These are phyloP conservation scores for Erythrophleum fordii DNA, from an alignment of 306 rosid genomes.

Conservation along the genomic window DNA sequence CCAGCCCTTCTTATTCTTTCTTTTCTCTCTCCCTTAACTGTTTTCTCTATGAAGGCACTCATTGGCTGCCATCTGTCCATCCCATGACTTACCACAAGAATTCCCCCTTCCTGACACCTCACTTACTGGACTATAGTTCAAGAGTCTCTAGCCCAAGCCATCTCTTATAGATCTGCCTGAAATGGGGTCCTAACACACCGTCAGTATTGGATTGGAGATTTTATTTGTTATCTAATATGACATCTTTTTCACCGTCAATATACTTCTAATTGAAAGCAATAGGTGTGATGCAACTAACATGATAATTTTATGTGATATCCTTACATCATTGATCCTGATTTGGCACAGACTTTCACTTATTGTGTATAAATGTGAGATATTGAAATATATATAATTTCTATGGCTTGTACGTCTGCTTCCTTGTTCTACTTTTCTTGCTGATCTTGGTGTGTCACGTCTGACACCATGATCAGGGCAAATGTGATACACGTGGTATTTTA, in stretches of 20 bases:
- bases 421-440: conserved; percentile 13
- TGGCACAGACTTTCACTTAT: conserved; percentile 15
- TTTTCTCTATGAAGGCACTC: not conserved
- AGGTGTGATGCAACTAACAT: not conserved
- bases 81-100: not conserved
- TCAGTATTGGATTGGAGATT: not conserved
- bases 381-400: conserved; percentile 2
- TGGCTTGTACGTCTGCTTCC: conserved; percentile 27
- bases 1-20: not conserved
- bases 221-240: not conserved
- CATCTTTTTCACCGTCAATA: not conserved
- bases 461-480: not conserved
- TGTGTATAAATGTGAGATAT: conserved; percentile 9
- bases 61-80: not conserved
- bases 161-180: not conserved
- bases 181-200: not conserved
- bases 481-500: not conserved
- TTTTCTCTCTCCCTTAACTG: not conserved
- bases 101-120: not conserved
- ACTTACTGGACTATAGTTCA: not conserved
- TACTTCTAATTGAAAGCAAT: not conserved
- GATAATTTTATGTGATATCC: not conserved
- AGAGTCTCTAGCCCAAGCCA: not conserved
- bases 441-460: not conserved
- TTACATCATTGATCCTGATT: not conserved